phyloP scores from a whole-genome alignment of 1,284 basidiomycete genomes.

The Butyriboletus appendiculatus region DNA sequence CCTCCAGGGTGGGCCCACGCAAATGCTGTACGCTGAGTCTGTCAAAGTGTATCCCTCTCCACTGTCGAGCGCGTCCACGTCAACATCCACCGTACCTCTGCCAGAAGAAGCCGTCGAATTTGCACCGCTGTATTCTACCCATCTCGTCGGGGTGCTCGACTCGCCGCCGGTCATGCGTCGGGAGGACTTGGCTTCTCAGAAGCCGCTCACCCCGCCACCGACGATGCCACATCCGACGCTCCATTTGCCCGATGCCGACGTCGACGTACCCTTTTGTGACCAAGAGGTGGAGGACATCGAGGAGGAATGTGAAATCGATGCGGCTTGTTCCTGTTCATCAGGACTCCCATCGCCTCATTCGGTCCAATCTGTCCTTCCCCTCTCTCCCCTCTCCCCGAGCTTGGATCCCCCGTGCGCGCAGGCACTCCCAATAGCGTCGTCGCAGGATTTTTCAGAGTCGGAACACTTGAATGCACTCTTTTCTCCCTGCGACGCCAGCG shows the following conservation, averaged over 20 bases:
- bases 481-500: conserved; percentile 12
- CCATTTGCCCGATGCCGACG: conserved; percentile 36
- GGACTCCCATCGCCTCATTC: conserved; percentile 17
- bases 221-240: conserved; percentile 41
- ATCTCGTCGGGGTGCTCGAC: conserved; percentile 34
- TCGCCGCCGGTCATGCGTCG: conserved; percentile 37
- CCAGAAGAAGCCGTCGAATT: conserved; percentile 28
- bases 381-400: conserved; percentile 41
- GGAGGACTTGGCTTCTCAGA: conserved; percentile 28
- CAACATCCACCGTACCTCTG: conserved; percentile 39
- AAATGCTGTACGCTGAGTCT: conserved; percentile 23
- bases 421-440: conserved; percentile 13
- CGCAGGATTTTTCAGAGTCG: conserved; percentile 20
- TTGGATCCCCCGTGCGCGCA: conserved; percentile 23
- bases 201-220: conserved; percentile 45
- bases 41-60: conserved; percentile 39
- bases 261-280: conserved; percentile 14
- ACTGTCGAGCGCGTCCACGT: conserved; percentile 38
- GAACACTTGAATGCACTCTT: conserved; percentile 24
- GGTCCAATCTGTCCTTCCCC: conserved; percentile 19
- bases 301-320: conserved; percentile 25
- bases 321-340: conserved; percentile 13
- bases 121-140: conserved; percentile 20
- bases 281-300: conserved; percentile 18
- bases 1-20: conserved; percentile 8